Evolutionary conservation across 257 asterid genomes (phyloP), one percentile per base, ranked within the genome.

Genomic region (Przewalskia tangutica): DNA sequence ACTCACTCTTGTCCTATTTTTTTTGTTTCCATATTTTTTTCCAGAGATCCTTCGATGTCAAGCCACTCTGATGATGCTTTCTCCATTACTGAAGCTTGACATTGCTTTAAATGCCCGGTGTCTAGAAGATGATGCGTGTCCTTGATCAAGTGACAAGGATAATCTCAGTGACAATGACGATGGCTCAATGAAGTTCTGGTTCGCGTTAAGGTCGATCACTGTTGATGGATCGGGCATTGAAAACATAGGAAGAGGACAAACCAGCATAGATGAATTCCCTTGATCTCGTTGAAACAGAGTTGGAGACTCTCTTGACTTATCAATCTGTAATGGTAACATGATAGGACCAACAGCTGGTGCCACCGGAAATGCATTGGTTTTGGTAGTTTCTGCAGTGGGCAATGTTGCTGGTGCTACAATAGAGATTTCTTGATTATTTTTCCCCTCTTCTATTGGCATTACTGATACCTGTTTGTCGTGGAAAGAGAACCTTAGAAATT

Each of bases 161-260:
- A 95, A 84, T 84, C 90, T 84, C 93, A 92, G 67, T 17, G 98
- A 93, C 73, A 93, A 23, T 0, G 86, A 84, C 4, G 89, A 56
- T 42, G 91, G 87, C 84, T 89, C 97, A 11, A 75, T 5, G 12
- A 68, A 58, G 42, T 83, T 86, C 59, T 84, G 89, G 32, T 85
- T 90, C 48, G 81, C 36, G 88, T 89, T 91, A 75, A 88, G 89
- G 89, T 83, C 93, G 23, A 85, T 50, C 79, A 66, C 53, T 81
- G 86, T 16, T 63, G 92, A 78, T 32, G 91, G 18, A 38, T 80
- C 70, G 8, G 92, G 83, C 85, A 84, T 38, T 0, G 86, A 82
- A 68, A 84, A 77, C 59, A 81, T 81, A 3, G 85, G 89, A 59
- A 85, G 82, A 0, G 91, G 87, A 12, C 71, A 79, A n/a, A 90